These are phyloP conservation scores for Debaryomyces sp. DNA, from an alignment of 1,139 yeast species.

Conservation along the genomic window DNA sequence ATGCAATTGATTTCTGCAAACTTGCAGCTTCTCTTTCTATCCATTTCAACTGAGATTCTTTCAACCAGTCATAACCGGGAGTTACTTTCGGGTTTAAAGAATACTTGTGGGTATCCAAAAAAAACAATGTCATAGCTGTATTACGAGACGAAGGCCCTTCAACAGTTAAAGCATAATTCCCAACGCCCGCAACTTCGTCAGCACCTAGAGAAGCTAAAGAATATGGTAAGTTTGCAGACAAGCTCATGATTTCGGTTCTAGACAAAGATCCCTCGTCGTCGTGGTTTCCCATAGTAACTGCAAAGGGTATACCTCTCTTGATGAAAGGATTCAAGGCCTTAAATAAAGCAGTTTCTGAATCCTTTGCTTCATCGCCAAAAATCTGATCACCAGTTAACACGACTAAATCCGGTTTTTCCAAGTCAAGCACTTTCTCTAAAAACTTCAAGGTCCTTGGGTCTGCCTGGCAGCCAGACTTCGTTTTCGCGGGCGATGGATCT, in stretches of 20 bases:
- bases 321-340: conserved; percentile 77
- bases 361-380: conserved; percentile 70
- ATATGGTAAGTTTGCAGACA: conserved; percentile 63
- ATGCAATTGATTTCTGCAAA: conserved; percentile 30
- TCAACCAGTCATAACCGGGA: conserved; percentile 88
- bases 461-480: conserved; percentile 60
- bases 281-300: conserved; percentile 62
- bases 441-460: conserved; percentile 70
- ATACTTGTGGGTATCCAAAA: conserved; percentile 81
- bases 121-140: conserved; percentile 63
- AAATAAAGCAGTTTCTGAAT: conserved; percentile 73
- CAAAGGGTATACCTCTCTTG: conserved; percentile 70
- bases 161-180: conserved; percentile 68
- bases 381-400: conserved; percentile 88
- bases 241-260: conserved; percentile 62
- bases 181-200: conserved; percentile 68
- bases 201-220: conserved; percentile 68
- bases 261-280: conserved; percentile 77
- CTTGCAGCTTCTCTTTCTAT: conserved; percentile 45
- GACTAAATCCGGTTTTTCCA: conserved; percentile 78
- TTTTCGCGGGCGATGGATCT: conserved; percentile 61
- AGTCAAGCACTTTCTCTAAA: conserved; percentile 62
- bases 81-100: conserved; percentile 62
- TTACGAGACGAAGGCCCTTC: conserved; percentile 41
- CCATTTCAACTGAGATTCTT: conserved; percentile 69